Conservation (phyloP, 768 basidiomycete species). For the Cyathus striatus region DNA sequence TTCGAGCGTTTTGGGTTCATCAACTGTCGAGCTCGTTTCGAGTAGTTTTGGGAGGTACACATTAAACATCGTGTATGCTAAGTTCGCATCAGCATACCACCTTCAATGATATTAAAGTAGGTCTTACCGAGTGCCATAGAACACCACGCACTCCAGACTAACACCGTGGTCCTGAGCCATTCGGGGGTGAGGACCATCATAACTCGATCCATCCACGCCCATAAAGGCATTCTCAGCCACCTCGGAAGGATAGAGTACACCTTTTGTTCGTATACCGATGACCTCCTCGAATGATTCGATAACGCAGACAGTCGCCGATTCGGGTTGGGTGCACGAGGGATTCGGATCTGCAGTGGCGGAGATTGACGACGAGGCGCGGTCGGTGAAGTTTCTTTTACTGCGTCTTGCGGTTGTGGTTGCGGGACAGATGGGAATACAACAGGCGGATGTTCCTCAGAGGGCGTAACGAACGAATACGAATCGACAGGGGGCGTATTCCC, state of each 20-base stretch:
- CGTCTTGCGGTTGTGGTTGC: too few species aligned
- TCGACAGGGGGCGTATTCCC: slow-evolving; percentile 23
- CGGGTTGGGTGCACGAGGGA: neutral
- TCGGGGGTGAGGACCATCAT: slow-evolving; percentile 67
- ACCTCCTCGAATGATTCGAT: slow-evolving; percentile 25
- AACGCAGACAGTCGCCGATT: slow-evolving; percentile 12
- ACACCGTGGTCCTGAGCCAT: slow-evolving; percentile 70
- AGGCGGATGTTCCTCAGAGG: slow-evolving; percentile 13
- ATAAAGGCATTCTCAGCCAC: slow-evolving; percentile 52
- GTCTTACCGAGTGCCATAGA: slow-evolving; percentile 69
- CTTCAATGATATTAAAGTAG: slow-evolving; percentile 4
- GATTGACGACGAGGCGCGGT: too few species aligned
- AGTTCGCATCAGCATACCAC: slow-evolving; percentile 2
- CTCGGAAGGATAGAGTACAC: slow-evolving; percentile 44
- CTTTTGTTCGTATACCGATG: slow-evolving; percentile 41
- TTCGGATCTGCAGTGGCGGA: neutral
- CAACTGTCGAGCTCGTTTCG: slow-evolving; percentile 43
- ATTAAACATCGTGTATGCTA: slow-evolving; percentile 90
- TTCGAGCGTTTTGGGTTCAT: slow-evolving; percentile 40
- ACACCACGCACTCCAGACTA: slow-evolving; percentile 79
- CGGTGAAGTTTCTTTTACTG: too few species aligned
- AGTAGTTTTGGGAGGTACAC: slow-evolving; percentile 85
- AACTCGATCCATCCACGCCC: slow-evolving; percentile 66
- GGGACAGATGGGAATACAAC: too few species aligned
- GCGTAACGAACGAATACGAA: slow-evolving; percentile 19